Conservation (phyloP, 805 yeast species). For the Candida arabinofermentans region DNA sequence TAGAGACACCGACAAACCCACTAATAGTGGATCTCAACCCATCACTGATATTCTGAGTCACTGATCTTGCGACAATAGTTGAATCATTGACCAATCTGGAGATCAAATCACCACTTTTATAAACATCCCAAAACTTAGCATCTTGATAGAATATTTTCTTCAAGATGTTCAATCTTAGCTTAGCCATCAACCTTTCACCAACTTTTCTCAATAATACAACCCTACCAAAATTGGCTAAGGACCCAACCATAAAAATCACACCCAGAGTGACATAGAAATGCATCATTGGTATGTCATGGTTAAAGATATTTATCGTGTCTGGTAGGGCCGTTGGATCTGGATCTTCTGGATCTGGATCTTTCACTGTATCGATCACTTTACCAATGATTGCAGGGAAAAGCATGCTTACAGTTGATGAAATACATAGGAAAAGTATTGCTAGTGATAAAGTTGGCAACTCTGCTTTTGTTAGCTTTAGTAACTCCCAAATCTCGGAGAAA, state of each 20-base stretch:
- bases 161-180: conserved; percentile 73
- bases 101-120: conserved; percentile 88
- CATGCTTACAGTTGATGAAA: conserved; percentile 79
- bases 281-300: conserved; percentile 55
- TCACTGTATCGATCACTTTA: conserved; percentile 73
- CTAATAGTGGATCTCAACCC: conserved; percentile 83
- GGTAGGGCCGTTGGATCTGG: conserved; percentile 6
- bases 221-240: conserved; percentile 76
- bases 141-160: conserved; percentile 79
- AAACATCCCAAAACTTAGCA: conserved; percentile 82
- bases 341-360: conserved; percentile 24
- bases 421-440: conserved; percentile 61
- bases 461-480: conserved; percentile 53
- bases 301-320: conserved; percentile 20
- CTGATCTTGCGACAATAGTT: conserved; percentile 77
- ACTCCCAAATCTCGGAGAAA: conserved; percentile 38
- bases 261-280: conserved; percentile 63
- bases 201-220: conserved; percentile 69
- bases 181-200: conserved; percentile 85
- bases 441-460: conserved; percentile 51
- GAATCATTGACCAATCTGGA: conserved; percentile 87
- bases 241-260: conserved; percentile 65
- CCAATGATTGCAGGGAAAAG: conserved; percentile 81
- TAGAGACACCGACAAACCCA: conserved; percentile 80
- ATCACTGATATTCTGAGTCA: conserved; percentile 86